Percentiles rank a stretch among this genome's conserved stretches.
Conservation (phyloP, 805 yeast genomes). For the Priceomyces castillae region DNA sequence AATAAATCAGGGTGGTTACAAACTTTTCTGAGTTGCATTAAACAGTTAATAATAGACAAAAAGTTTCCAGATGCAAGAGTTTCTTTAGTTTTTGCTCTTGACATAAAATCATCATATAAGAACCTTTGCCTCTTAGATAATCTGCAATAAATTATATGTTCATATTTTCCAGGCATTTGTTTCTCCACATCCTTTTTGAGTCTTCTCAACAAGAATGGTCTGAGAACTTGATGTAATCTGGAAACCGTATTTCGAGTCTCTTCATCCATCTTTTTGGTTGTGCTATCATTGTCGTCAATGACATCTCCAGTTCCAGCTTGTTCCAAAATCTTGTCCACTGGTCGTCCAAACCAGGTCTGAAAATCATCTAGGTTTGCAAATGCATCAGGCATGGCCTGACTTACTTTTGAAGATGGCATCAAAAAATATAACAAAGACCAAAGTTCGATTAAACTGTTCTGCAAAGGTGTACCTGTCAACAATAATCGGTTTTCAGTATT, state of each 20-base stretch:
- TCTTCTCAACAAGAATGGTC: conserved; percentile 90
- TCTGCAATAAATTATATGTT: conserved; percentile 89
- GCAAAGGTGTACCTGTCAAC: conserved; percentile 95
- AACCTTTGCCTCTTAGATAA: conserved; percentile 89
- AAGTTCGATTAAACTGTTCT: conserved; percentile 88
- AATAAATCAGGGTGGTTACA: conserved; percentile 96
- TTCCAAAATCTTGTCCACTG: conserved; percentile 90
- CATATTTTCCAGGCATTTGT: conserved; percentile 98
- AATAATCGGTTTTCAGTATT: conserved; percentile 85
- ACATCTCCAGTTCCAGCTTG: conserved; percentile 47
- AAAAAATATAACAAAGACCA: conserved; percentile 94
- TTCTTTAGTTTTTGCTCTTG: conserved; percentile 91
- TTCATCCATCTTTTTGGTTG: conserved; percentile 48
- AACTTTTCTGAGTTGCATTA: conserved; percentile 96
- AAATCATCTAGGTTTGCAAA: conserved; percentile 95
- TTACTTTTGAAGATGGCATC: conserved; percentile 84
- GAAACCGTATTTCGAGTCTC: conserved; percentile 85
- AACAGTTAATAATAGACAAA: conserved; percentile 89
- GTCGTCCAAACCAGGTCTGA: conserved; percentile 98
- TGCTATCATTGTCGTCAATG: conserved; percentile 36
- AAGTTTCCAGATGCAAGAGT: conserved; percentile 94
- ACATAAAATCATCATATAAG: conserved; percentile 94
- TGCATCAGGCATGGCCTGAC: conserved; percentile 84
- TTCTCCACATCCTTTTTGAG: conserved; percentile 95
- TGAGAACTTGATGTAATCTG: conserved; percentile 85